Percentiles rank a stretch among this genome's conserved stretches.
Conservation (phyloP, 2,329 filamentous ascomycete species). For the Hypoxylon sp. region DNA sequence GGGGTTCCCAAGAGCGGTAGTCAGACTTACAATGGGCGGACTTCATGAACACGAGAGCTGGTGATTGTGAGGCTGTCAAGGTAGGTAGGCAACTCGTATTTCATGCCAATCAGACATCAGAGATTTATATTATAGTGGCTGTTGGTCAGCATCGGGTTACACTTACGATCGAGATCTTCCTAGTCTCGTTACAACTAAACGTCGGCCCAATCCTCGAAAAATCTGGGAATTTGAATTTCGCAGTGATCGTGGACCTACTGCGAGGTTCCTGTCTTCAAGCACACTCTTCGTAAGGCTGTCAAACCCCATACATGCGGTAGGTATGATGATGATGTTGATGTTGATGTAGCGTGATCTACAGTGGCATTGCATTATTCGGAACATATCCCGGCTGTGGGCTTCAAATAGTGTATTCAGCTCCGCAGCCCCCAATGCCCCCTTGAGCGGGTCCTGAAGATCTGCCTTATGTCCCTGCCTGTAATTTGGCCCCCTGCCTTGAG, state of each 20-base stretch:
- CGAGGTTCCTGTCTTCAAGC: too few species aligned
- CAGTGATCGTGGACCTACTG: too few species aligned
- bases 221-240: too few species aligned
- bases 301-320: not conserved
- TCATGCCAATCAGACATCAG: not conserved
- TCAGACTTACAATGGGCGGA: too few species aligned
- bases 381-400: not conserved
- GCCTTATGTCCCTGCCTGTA: slow-evolving; percentile 20
- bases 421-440: slow-evolving; percentile 11
- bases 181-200: not conserved
- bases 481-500: slow-evolving; percentile 25
- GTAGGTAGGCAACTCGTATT: too few species aligned
- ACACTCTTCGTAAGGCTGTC: not conserved
- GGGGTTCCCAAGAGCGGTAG: too few species aligned
- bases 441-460: slow-evolving; percentile 1
- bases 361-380: slow-evolving; percentile 9
- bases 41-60: too few species aligned
- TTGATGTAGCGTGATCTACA: slow-evolving; percentile 6
- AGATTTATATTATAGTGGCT: not conserved
- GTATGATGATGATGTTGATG: too few species aligned
- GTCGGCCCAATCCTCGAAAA: not conserved
- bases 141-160: not conserved
- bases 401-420: too few species aligned
- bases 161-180: not conserved
- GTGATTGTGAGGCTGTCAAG: too few species aligned